Percentiles rank a stretch among this genome's conserved stretches.
Evolutionary conservation across 1,284 basidiomycete species (phyloP).

Genomic region (Sanghuangporus baumii): DNA sequence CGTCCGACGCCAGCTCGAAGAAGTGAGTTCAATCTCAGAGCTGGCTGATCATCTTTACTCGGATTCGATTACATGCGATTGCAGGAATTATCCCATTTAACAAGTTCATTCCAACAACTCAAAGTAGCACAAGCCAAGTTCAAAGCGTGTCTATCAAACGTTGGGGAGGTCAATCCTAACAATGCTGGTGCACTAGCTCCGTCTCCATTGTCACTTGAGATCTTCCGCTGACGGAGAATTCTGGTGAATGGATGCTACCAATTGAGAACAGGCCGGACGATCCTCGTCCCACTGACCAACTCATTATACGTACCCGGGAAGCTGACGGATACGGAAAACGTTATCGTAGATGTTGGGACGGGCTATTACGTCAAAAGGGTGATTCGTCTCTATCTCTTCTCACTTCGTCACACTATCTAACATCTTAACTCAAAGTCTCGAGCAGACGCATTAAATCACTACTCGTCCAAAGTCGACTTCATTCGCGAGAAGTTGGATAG

Average conservation of each 20-base stretch:
- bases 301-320: constrained; percentile 95
- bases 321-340: constrained; percentile 76
- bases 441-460: constrained; percentile 73
- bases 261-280: constrained; percentile 55
- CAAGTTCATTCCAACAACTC: constrained; percentile 88
- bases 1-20: constrained; percentile 85
- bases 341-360: constrained; percentile 94
- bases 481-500: constrained; percentile 76
- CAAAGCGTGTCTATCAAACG: constrained; percentile 79
- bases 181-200: constrained; percentile 56
- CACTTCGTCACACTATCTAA: neutral
- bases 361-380: constrained; percentile 97
- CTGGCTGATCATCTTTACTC: neutral
- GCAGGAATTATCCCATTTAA: constrained; percentile 90
- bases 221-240: neutral
- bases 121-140: constrained; percentile 94
- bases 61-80: neutral
- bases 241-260: neutral
- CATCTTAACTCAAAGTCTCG: constrained; percentile 49
- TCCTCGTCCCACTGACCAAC: constrained; percentile 89
- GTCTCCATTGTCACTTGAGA: neutral
- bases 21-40: constrained; percentile 42
- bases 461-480: constrained; percentile 71
- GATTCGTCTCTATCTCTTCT: constrained; percentile 19
- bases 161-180: constrained; percentile 69